A percentile compares a stretch with the other conserved stretches of the same genome.
Evolutionary conservation across 805 yeast genomes (phyloP).

Genomic region (Nakazawaea anatomiae): DNA sequence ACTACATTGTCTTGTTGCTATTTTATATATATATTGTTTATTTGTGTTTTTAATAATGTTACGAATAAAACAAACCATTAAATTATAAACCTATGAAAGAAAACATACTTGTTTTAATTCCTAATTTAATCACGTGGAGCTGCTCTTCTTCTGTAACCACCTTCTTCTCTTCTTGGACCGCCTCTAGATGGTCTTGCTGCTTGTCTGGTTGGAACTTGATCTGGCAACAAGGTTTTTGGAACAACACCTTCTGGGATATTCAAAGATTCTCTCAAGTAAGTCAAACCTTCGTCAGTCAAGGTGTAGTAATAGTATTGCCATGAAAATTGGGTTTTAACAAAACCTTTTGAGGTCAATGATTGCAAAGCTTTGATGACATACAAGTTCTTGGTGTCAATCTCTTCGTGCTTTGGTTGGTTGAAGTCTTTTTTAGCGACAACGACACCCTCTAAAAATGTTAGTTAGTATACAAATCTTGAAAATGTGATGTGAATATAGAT

Average conservation of each 20-base stretch:
- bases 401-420: constrained; percentile 97
- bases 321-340: constrained; percentile 99
- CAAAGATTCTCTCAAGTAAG: constrained; percentile 95
- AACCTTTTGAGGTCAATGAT: constrained; percentile 98
- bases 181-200: constrained; percentile 35
- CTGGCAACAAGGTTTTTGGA: constrained; percentile 97
- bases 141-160: constrained; percentile 57
- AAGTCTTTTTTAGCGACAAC: constrained; percentile 99
- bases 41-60: constrained; percentile 19
- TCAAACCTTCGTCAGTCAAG: constrained; percentile 99
- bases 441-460: constrained; percentile 77
- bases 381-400: constrained; percentile 96
- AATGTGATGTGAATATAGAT: too few species aligned
- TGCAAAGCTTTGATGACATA: constrained; percentile 98
- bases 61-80: constrained; percentile 14
- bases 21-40: constrained; percentile 13
- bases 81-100: constrained; percentile 4
- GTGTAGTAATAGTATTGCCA: constrained; percentile 99
- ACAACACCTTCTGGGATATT: constrained; percentile 98
- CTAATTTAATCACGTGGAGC: constrained; percentile 15
- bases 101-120: constrained; percentile 3
- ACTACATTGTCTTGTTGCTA: neutral
- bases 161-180: constrained; percentile 48
- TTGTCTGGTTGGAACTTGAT: constrained; percentile 77
- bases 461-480: neutral